Conservation (phyloP, 2,329 filamentous ascomycete species). For the Polychaeton citri region DNA sequence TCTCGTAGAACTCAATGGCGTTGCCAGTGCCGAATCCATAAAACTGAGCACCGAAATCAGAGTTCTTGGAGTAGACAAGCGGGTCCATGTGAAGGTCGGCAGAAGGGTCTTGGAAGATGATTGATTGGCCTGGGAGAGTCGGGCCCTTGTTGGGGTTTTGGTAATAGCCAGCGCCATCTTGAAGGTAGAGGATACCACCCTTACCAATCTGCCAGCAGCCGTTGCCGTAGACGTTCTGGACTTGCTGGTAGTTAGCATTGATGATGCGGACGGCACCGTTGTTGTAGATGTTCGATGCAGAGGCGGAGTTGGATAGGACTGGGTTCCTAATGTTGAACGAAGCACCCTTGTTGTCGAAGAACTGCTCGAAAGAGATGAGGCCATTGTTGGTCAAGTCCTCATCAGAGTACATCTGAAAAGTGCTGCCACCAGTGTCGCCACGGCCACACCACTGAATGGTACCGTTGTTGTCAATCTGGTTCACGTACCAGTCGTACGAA, state of each 20-base stretch:
- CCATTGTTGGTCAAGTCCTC: constrained; percentile 2
- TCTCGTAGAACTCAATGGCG: constrained; percentile 6
- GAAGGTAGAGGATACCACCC: constrained; percentile 4
- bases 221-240: constrained; percentile 5
- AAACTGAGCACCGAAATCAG: constrained; percentile 4
- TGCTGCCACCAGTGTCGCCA: constrained; percentile 4
- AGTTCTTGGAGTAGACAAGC: constrained; percentile 2
- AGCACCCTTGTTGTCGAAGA: constrained; percentile 2
- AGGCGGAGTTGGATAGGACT: background rate
- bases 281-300: constrained; percentile 4
- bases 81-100: constrained; percentile 6
- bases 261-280: constrained; percentile 6
- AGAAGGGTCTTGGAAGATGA: constrained; percentile 5
- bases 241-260: constrained; percentile 4
- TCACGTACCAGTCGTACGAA: constrained; percentile 3
- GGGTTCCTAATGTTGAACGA: constrained; percentile 3
- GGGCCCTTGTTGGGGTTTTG: constrained; percentile 2
- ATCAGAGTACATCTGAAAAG: constrained; percentile 1
- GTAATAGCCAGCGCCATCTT: constrained; percentile 3
- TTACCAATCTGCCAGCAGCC: constrained; percentile 6
- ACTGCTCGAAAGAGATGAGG: constrained; percentile 6
- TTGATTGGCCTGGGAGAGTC: constrained; percentile 2
- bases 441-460: constrained; percentile 5
- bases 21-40: constrained; percentile 3
- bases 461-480: constrained; percentile 2